phyloP scores from a whole-genome alignment of 202 grass and related monocot genomes.

The Sporobolus alterniflorus region DNA sequence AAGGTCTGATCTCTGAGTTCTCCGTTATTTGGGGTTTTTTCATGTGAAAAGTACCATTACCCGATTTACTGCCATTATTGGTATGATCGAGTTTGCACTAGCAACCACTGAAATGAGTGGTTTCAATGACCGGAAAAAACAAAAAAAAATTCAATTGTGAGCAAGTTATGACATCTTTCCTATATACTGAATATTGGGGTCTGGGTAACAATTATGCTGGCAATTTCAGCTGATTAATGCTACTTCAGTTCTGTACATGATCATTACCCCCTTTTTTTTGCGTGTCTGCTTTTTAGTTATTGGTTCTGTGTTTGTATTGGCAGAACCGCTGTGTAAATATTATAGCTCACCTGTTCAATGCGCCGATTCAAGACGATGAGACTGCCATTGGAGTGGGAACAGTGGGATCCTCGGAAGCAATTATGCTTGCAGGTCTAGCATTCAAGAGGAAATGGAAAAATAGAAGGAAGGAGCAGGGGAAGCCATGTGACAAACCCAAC shows the following conservation, averaged over 20 bases:
- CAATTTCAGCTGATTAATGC: background rate
- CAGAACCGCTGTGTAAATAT: constrained; percentile 97
- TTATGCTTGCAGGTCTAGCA: constrained; percentile 89
- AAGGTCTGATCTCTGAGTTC: no score
- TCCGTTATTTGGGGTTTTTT: no score
- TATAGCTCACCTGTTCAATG: constrained; percentile 85
- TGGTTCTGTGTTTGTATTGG: background rate
- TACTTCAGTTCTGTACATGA: background rate
- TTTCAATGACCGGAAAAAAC: background rate
- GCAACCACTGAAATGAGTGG: background rate
- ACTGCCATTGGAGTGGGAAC: constrained; percentile 80
- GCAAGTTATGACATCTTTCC: background rate
- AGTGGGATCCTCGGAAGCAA: constrained; percentile 88
- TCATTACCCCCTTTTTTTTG: background rate
- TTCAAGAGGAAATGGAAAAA: constrained; percentile 97
- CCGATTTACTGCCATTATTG: no score
- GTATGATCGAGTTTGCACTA: no score
- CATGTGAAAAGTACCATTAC: no score
- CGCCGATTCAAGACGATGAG: constrained; percentile 68
- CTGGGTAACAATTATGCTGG: background rate
- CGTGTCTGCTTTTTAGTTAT: background rate
- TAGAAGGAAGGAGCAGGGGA: constrained; percentile 72
- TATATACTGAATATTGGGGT: background rate
- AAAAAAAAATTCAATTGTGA: background rate
- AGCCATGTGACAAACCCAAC: constrained; percentile 82